Percentiles rank a stretch among this genome's conserved stretches.
Conservation (phyloP, 257 asterid species). For the Solanum chmielewskii region DNA sequence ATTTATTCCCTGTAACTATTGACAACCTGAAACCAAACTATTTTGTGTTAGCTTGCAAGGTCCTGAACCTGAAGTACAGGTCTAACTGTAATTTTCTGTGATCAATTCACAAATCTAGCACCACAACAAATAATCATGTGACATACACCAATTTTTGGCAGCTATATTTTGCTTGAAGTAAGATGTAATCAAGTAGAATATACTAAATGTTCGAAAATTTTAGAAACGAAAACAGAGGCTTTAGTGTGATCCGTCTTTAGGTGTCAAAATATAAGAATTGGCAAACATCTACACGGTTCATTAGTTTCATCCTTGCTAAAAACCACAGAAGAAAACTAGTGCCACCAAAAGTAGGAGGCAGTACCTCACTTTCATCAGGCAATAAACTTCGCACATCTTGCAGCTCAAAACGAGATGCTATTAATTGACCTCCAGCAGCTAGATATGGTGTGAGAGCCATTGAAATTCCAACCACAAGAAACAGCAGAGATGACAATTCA, state of each 20-base stretch:
- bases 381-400: conserved; percentile 96
- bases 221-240: not conserved
- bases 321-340: not conserved
- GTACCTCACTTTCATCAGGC: conserved; percentile 97
- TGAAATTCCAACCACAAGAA: conserved; percentile 96
- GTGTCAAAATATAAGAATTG: not conserved
- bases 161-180: not conserved
- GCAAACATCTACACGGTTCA: not conserved
- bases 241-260: not conserved
- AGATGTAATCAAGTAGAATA: not conserved
- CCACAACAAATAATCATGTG: not conserved
- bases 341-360: not conserved
- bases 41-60: not conserved
- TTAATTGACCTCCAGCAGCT: conserved; percentile 99
- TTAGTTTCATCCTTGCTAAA: not conserved
- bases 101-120: not conserved
- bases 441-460: conserved; percentile 98
- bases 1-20: not conserved
- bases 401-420: conserved; percentile 95
- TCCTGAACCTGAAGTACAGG: not conserved
- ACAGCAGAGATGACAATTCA: conserved; percentile 76
- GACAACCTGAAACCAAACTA: not conserved
- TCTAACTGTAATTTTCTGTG: not conserved
- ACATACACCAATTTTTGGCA: not conserved
- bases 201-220: not conserved